Evolutionary conservation across 768 basidiomycete genomes (phyloP), one percentile per base, ranked within the genome.

Genomic region (Termitomyces sp.): DNA sequence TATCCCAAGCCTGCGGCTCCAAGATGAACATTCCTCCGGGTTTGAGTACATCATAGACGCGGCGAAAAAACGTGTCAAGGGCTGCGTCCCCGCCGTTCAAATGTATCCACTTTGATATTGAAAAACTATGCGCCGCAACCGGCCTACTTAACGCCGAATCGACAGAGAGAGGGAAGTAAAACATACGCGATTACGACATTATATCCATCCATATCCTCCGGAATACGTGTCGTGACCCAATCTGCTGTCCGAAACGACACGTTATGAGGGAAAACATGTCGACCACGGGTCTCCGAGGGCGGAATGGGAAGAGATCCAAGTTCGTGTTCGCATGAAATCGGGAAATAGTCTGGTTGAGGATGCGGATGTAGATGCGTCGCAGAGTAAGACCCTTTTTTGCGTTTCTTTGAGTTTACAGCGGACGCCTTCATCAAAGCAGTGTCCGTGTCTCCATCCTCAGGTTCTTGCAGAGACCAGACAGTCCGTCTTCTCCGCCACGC

Each of bases 81-180:
- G 85, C 93, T 0, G 80, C 80, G 65, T 97, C 94, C 10, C 89
- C 88, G 11, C 77, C 75, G 62, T 94, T 86, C 10, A 96, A 75
- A 69, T 96, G 94, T 32, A 95, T 91, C 94, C 94, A 96, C 71
- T 94, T 96, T 0, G 92, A 84, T 45, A 95, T 72, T 0, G 93
- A 95, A 62, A 96, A 85, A 1, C 92, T 94, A 66, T 3, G 10
- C 16, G 9, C 33, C 43, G 41, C 20, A 30, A 22, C 3, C 51
- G 35, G 45, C 30, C 10, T 20, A 33, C 24, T 22, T 45, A 32
- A 13, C 24, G 40, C n/a, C 51, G 40, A 32, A 45, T 30, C 35
- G 13, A 11, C 11, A 30, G 13, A 30, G 8, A 44, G 55, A 22
- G 54, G 26, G 43, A 51, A 58, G 4, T 18, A 11, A 24, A 20